Conservation (phyloP, 78 protist genomes). For the Capsaspora owczarzaki region DNA sequence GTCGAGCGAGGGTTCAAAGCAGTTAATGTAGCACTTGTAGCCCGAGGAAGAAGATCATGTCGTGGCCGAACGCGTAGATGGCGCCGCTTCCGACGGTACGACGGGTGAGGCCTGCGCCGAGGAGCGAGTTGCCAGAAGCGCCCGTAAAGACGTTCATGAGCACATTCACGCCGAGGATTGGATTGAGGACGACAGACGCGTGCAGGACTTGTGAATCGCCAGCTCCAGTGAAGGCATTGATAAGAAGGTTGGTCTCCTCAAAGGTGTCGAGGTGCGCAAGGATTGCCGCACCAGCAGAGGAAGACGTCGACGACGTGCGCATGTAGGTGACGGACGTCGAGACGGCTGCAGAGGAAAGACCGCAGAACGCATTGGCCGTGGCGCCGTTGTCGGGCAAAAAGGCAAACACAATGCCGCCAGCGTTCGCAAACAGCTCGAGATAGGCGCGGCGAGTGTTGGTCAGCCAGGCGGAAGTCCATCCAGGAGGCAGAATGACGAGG, state of each 20-base stretch:
- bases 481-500: background rate
- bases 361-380: too few species aligned
- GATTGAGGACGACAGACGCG: too few species aligned
- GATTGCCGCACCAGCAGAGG: background rate
- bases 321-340: background rate
- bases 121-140: background rate
- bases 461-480: background rate
- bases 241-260: background rate
- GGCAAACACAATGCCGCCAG: background rate
- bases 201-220: too few species aligned
- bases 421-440: background rate
- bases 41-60: too few species aligned
- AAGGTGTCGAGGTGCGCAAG: background rate
- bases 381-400: background rate
- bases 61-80: background rate
- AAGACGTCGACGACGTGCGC: background rate
- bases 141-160: background rate
- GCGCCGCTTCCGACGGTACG: background rate
- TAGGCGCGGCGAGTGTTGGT: background rate
- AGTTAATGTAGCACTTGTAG: background rate
- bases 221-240: background rate
- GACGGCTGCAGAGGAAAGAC: too few species aligned
- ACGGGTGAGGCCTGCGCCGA: background rate
- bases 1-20: background rate
- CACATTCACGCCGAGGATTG: too few species aligned